phyloP scores from a whole-genome alignment of 2,329 filamentous ascomycete species.

The Diaporthe amygdali region DNA sequence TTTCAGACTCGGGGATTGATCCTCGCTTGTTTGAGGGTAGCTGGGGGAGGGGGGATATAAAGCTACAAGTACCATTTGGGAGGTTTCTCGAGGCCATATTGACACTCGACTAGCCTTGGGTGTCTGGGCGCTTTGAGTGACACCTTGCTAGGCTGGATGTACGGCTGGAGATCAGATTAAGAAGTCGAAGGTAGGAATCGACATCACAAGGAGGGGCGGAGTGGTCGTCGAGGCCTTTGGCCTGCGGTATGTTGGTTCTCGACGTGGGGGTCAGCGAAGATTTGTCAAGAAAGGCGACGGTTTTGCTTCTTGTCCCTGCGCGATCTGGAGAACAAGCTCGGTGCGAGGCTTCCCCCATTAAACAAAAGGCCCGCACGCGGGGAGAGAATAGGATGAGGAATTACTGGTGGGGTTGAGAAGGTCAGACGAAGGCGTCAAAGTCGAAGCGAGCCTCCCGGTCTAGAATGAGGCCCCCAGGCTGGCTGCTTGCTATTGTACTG shows the following conservation, averaged over 20 bases:
- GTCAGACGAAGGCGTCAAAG: neutral
- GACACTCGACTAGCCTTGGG: constrained; percentile 12
- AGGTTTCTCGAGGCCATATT: constrained; percentile 41
- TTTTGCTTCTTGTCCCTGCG: neutral
- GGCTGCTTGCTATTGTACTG: neutral
- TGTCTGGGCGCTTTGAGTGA: neutral
- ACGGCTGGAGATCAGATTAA: neutral
- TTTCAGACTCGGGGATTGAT: neutral
- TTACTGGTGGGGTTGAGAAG: neutral
- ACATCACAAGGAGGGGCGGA: constrained; percentile 19
- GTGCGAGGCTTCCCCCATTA: constrained; percentile 1
- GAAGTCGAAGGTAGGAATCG: neutral
- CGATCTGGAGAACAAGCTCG: neutral
- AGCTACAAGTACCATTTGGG: constrained; percentile 36
- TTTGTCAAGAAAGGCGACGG: constrained; percentile 1
- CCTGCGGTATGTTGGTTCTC: constrained; percentile 7
- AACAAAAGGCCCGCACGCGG: neutral
- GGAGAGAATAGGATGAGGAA: neutral
- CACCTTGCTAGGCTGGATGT: neutral
- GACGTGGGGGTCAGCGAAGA: constrained; percentile 7
- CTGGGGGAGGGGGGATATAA: neutral
- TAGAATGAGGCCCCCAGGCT: neutral
- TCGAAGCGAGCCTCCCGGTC: neutral
- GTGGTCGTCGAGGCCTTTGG: neutral
- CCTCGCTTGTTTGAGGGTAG: neutral